These are phyloP conservation scores for Sarcodon sp. DNA, from an alignment of 768 basidiomycete genomes.

Conservation along the genomic window DNA sequence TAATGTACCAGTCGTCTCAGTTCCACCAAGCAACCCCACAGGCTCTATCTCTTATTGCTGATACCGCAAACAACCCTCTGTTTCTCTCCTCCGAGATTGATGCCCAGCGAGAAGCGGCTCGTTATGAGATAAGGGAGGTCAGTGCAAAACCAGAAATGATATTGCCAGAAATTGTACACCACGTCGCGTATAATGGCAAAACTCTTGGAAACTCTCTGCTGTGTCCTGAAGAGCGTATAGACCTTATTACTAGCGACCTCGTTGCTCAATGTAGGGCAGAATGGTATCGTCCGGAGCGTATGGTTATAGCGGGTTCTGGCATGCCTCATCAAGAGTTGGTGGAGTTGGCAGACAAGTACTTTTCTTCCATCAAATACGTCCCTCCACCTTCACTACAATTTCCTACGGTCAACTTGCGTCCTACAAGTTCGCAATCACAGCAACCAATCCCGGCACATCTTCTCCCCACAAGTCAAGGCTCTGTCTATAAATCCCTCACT, in stretches of 20 bases:
- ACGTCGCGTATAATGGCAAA: constrained; percentile 64
- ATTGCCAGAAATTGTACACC: constrained; percentile 81
- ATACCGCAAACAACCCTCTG: constrained; percentile 74
- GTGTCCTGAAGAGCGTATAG: constrained; percentile 77
- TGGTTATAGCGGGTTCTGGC: constrained; percentile 92
- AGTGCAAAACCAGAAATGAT: constrained; percentile 85
- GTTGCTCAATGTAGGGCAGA: constrained; percentile 54
- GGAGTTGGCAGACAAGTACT: constrained; percentile 72
- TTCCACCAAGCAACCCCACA: constrained; percentile 73
- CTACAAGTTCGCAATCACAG: constrained; percentile 3
- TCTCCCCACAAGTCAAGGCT: constrained; percentile 32
- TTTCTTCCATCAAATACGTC: constrained; percentile 46
- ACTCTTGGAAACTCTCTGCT: constrained; percentile 86
- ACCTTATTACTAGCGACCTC: constrained; percentile 43
- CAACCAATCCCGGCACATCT: constrained; percentile 40
- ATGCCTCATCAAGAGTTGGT: constrained; percentile 86
- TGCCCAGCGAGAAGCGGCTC: constrained; percentile 74
- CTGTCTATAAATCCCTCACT: constrained; percentile 53
- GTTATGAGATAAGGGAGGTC: constrained; percentile 86
- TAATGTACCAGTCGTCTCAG: constrained; percentile 97
- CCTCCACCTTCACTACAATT: constrained; percentile 13
- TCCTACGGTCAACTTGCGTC: constrained; percentile 14
- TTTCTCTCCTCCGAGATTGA: constrained; percentile 71
- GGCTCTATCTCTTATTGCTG: constrained; percentile 81
- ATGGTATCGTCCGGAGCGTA: constrained; percentile 90